A percentile compares a stretch with the other conserved stretches of the same genome.
phyloP scores from a whole-genome alignment of 345 rosid species.

The Brassica carinata region DNA sequence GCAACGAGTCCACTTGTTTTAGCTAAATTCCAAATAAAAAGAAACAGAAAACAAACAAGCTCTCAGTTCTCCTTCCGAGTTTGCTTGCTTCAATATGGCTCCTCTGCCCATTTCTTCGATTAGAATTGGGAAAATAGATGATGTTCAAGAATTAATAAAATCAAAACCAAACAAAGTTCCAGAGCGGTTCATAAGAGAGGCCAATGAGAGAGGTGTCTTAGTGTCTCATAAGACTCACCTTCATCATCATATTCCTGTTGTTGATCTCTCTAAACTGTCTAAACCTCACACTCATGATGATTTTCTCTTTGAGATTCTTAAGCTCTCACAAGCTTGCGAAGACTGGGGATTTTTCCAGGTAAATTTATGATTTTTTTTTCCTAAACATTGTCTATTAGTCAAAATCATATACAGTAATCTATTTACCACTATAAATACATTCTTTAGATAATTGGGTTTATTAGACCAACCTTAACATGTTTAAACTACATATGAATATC shows the following conservation, averaged over 20 bases:
- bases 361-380: background rate
- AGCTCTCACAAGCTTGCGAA: conserved; percentile 71
- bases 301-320: conserved; percentile 42
- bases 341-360: conserved; percentile 99
- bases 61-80: conserved; percentile 5
- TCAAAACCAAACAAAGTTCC: conserved; percentile 64
- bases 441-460: background rate
- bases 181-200: conserved; percentile 69
- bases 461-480: background rate
- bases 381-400: background rate
- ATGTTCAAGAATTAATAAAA: conserved; percentile 86
- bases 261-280: conserved; percentile 67
- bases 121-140: conserved; percentile 79
- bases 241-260: conserved; percentile 56
- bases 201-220: conserved; percentile 55
- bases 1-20: conserved; percentile 14
- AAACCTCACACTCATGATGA: conserved; percentile 44
- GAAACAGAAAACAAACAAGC: background rate
- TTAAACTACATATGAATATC: conserved; percentile 4
- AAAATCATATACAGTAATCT: background rate
- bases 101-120: conserved; percentile 56
- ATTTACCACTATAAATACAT: background rate
- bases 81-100: conserved; percentile 52
- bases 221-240: conserved; percentile 34
- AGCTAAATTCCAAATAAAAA: conserved; percentile 12